Conservation (phyloP, 1,139 yeast genomes). For the Pichia sp. region DNA sequence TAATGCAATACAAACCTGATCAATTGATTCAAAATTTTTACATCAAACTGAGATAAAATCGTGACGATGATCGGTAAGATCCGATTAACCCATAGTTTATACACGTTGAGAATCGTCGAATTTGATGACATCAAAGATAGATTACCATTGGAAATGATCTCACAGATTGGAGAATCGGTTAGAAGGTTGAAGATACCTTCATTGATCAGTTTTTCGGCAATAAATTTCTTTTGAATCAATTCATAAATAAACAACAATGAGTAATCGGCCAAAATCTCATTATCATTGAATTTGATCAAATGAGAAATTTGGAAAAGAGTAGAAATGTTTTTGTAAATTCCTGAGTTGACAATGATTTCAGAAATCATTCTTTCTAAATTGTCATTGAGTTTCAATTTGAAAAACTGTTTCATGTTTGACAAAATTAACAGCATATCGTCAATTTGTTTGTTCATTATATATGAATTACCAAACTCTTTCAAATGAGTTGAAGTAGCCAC, state of each 20-base stretch:
- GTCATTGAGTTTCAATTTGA: constrained; percentile 41
- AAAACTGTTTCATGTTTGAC: constrained; percentile 52
- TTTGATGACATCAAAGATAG: constrained; percentile 37
- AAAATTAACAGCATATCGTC: constrained; percentile 62
- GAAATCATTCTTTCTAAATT: constrained; percentile 46
- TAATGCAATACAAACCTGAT: constrained; percentile 58
- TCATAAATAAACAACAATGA: constrained; percentile 65
- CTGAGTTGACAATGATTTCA: constrained; percentile 45
- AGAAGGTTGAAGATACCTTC: constrained; percentile 64
- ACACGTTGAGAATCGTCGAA: constrained; percentile 30
- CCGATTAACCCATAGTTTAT: constrained; percentile 77
- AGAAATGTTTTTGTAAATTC: constrained; percentile 54
- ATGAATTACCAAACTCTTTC: constrained; percentile 25
- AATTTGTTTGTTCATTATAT: constrained; percentile 25
- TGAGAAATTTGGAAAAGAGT: constrained; percentile 65
- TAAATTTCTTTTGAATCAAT: constrained; percentile 48
- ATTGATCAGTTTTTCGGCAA: constrained; percentile 60
- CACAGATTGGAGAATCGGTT: constrained; percentile 67
- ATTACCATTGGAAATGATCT: constrained; percentile 57
- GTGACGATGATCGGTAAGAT: constrained; percentile 60
- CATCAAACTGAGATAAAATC: constrained; percentile 56
- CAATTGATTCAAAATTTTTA: constrained; percentile 54
- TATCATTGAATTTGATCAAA: constrained; percentile 50
- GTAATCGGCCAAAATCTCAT: constrained; percentile 60
- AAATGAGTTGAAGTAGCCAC: constrained; percentile 37